Evolutionary conservation across 2,329 filamentous ascomycete genomes (phyloP).

Genomic region (Diaporthe destruens): DNA sequence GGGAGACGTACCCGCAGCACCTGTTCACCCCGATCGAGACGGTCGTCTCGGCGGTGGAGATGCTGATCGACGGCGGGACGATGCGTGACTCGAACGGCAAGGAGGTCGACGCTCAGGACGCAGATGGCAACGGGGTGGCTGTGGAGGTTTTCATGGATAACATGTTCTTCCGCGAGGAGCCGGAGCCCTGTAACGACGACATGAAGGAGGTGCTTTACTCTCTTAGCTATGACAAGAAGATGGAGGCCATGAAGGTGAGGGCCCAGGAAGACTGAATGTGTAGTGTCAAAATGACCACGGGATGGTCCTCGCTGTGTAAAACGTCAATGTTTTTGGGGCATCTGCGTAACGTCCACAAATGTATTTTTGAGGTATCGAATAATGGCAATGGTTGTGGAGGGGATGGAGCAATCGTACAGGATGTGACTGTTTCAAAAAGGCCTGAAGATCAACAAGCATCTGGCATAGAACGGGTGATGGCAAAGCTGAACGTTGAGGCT

Average conservation of each 20-base stretch:
- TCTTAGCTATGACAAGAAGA: conserved; percentile 4
- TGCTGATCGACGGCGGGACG: neutral
- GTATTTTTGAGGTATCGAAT: too few relatives aligned
- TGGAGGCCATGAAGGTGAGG: conserved; percentile 7
- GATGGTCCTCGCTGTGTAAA: too few relatives aligned
- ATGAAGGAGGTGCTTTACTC: conserved; percentile 13
- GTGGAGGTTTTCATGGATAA: conserved; percentile 19
- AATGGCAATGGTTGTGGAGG: too few relatives aligned
- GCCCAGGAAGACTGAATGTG: neutral
- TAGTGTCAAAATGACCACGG: neutral
- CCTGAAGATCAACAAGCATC: neutral
- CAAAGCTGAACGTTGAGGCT: neutral
- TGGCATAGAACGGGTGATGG: neutral
- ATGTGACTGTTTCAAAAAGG: neutral
- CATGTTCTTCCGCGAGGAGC: conserved; percentile 14
- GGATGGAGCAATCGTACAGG: too few relatives aligned
- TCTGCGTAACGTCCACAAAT: too few relatives aligned
- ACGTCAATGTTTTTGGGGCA: too few relatives aligned
- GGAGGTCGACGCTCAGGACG: neutral
- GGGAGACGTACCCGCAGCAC: conserved; percentile 18
- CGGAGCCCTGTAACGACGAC: neutral
- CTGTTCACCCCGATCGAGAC: conserved; percentile 9
- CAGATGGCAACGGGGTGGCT: neutral
- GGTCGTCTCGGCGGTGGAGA: neutral
- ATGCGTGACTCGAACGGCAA: neutral